Evolutionary conservation across 306 rosid species (phyloP).

Genomic region (Dalbergia cochinchinensis): DNA sequence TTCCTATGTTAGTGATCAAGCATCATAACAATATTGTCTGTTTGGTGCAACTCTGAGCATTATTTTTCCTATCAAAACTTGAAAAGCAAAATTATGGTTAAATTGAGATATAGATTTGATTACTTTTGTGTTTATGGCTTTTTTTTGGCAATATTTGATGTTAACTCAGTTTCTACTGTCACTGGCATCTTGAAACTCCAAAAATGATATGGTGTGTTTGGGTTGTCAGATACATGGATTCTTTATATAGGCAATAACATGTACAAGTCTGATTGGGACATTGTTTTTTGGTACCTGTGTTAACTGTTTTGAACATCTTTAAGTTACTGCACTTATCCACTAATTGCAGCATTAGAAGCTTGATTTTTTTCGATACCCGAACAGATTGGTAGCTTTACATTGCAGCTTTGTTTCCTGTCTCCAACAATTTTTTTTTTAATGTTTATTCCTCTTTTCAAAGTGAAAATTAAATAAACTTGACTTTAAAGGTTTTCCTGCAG

Average conservation of each 20-base stretch:
- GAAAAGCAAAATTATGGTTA: not conserved
- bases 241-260: not conserved
- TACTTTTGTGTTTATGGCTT: not conserved
- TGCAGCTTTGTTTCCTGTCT: conserved; percentile 21
- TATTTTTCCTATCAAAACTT: not conserved
- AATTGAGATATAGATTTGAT: not conserved
- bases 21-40: not conserved
- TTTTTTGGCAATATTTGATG: not conserved
- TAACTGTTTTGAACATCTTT: not conserved
- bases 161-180: no score
- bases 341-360: conserved; percentile 6
- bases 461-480: conserved; percentile 4
- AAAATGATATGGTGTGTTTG: not conserved
- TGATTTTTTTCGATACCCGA: not conserved
- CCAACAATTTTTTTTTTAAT: not conserved
- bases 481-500: conserved; percentile 2
- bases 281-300: not conserved
- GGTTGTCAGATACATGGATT: conserved; percentile 23
- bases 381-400: not conserved
- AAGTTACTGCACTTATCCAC: not conserved
- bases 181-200: not conserved
- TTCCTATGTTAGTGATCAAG: not conserved
- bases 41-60: not conserved
- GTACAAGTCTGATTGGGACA: not conserved
- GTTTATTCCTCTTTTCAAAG: conserved; percentile 8